phyloP scores from a whole-genome alignment of 495 filamentous ascomycete genomes.

The Talaromyces thailandensis region DNA sequence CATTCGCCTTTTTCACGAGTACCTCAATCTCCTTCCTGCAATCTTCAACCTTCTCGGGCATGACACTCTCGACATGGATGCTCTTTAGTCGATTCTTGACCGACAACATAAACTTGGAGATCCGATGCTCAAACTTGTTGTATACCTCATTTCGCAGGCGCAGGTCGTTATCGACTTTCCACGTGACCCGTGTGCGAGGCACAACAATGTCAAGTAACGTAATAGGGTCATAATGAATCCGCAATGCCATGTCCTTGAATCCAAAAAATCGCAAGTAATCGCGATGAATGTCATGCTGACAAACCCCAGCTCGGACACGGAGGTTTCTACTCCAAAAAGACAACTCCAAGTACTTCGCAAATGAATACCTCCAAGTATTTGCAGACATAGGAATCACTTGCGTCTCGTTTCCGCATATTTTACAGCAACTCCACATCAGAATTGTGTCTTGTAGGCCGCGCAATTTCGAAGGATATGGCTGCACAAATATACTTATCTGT shows the following conservation, averaged over 20 bases:
- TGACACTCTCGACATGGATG: constrained; percentile 83
- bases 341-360: constrained; percentile 93
- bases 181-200: constrained; percentile 79
- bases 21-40: constrained; percentile 75
- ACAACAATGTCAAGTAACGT: constrained; percentile 94
- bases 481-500: constrained; percentile 80
- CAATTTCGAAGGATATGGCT: constrained; percentile 62
- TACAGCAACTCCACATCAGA: constrained; percentile 97
- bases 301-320: constrained; percentile 70
- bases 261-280: constrained; percentile 92
- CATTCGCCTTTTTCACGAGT: constrained; percentile 63
- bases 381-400: constrained; percentile 89
- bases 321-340: constrained; percentile 90
- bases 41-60: constrained; percentile 72
- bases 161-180: constrained; percentile 93
- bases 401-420: constrained; percentile 81
- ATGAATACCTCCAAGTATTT: constrained; percentile 96
- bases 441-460: constrained; percentile 68
- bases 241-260: constrained; percentile 71
- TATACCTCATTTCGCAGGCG: constrained; percentile 89
- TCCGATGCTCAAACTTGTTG: constrained; percentile 63
- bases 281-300: constrained; percentile 85
- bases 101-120: constrained; percentile 78
- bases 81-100: constrained; percentile 73
- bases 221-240: constrained; percentile 86